Base-by-base conservation (phyloP, 495 filamentous ascomycete genomes). In the Aspergillus cristatus region DNA sequence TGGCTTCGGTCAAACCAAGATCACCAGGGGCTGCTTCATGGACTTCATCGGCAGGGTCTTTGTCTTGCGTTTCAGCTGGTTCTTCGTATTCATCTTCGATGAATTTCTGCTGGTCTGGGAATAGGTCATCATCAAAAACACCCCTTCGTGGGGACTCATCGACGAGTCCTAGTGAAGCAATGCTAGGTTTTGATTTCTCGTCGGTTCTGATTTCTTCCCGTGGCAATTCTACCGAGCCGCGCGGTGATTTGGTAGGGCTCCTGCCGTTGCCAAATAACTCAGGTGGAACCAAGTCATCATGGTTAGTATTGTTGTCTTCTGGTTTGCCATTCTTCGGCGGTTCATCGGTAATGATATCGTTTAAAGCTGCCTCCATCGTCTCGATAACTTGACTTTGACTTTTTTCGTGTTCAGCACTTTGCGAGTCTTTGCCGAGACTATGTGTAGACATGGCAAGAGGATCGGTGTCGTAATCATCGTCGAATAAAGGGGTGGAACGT, bases 1-100 rank as follows among this genome's bases (percentile, higher is more conserved):
- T 93, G 4, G 93, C 91, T 53, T 99, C 93, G 0, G 85, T 84
- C 30, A 99, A 60, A 6, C 91, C 93, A 7, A 99, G 74, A 55
- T 99, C 93, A 3, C 93, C 93, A 5, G 93, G 93, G 2, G 88
- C 88, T 28, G 93, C 93, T 68, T 95, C 84, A 43, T 94, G 88
- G 16, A 99, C 82, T 40, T 85, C 85, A 40, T 95, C 87, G 20
- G 83, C 80, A 6, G 73, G 63, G 15, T 83, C 71, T 14, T 73
- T 73, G 11, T 72, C 76, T 11, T 75, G 70, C 26, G 39, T 46
- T 22, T 68, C 74, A 11, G 84, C 76, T 5, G 71, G 68, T 43
- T 89, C 86, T 38, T 86, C 83, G 25, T 80, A 76, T 52, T 94
- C 88, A 48, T 94, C 89, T 35, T 88, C 82, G 12, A 84, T 68